Percentiles rank a stretch among this genome's conserved stretches.
Conservation (phyloP, 169 alveolate genomes). For the Ophryocystis elektroscirrha region DNA sequence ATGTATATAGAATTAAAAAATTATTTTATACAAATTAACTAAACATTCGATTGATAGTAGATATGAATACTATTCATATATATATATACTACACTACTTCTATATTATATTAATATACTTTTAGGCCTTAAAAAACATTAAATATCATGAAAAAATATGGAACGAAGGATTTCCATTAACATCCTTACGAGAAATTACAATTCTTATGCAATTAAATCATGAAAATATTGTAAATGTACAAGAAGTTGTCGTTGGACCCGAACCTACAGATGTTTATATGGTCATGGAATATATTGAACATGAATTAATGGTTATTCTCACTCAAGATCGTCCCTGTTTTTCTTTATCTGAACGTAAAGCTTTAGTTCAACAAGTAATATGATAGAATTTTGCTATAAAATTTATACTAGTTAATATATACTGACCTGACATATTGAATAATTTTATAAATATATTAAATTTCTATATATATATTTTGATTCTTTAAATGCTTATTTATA, state of each 20-base stretch:
- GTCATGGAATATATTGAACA: slow-evolving; percentile 84
- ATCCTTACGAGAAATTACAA: slow-evolving; percentile 72
- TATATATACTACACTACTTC: background rate
- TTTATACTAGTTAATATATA: background rate
- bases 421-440: background rate
- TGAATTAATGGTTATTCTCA: slow-evolving; percentile 69
- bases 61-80: background rate
- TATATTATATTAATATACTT: slow-evolving; percentile 10
- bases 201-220: slow-evolving; percentile 63
- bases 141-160: slow-evolving; percentile 48
- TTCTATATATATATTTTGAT: background rate
- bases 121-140: slow-evolving; percentile 73
- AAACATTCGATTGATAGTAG: background rate
- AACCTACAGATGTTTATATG: slow-evolving; percentile 8
- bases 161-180: slow-evolving; percentile 74
- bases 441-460: background rate
- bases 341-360: slow-evolving; percentile 67
- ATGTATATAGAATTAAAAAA: background rate
- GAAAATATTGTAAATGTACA: slow-evolving; percentile 64
- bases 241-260: slow-evolving; percentile 26
- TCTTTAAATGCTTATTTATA: background rate
- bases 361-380: slow-evolving; percentile 35
- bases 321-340: slow-evolving; percentile 52
- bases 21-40: background rate
- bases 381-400: background rate